These are phyloP conservation scores for Venturia nashicola DNA, from an alignment of 2,329 filamentous ascomycete genomes.

Conservation along the genomic window DNA sequence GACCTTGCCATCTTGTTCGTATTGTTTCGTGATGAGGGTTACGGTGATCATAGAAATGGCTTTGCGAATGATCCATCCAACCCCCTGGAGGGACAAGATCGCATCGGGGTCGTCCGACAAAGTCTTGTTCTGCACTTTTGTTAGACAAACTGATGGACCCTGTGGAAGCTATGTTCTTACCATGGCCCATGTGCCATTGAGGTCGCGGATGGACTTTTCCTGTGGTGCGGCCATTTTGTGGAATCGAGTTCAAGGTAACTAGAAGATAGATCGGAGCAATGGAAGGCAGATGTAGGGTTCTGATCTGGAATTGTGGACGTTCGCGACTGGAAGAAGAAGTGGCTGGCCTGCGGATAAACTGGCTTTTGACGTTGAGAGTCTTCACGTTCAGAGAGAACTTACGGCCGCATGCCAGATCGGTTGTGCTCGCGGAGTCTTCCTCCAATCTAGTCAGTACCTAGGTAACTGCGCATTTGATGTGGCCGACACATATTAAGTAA, in stretches of 20 bases:
- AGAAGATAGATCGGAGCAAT: not conserved
- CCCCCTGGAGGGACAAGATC: conserved; percentile 41
- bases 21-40: conserved; percentile 47
- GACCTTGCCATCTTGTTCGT: conserved; percentile 34
- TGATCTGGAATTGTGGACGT: not conserved
- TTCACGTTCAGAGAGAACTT: not conserved
- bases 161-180: conserved; percentile 14
- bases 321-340: not conserved
- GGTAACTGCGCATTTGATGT: not conserved
- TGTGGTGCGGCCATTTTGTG: conserved; percentile 25
- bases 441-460: not conserved
- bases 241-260: not conserved
- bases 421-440: not conserved
- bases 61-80: conserved; percentile 57
- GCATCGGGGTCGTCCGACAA: conserved; percentile 58
- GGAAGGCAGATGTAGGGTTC: not conserved
- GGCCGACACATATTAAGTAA: not conserved
- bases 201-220: conserved; percentile 20
- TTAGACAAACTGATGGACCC: not conserved
- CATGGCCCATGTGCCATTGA: conserved; percentile 27
- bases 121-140: conserved; percentile 53
- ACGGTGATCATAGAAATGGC: conserved; percentile 57
- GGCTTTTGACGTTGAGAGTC: not conserved
- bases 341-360: not conserved
- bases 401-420: not conserved